Conservation (phyloP, 148 eudicot genomes). For the Camellia lanceoleosa region DNA sequence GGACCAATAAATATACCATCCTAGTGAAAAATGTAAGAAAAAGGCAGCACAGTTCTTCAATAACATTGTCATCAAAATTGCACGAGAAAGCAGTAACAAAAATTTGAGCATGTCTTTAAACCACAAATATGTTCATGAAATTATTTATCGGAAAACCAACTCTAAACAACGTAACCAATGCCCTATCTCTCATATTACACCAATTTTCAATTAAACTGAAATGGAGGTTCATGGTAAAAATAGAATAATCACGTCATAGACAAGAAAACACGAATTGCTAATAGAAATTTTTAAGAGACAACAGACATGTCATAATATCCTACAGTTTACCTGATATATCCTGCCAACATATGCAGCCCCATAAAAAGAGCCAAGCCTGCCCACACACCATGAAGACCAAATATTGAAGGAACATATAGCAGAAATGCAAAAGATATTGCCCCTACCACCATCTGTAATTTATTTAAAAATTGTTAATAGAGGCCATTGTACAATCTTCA, state of each 20-base stretch:
- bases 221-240: too few species aligned
- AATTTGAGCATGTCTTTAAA: not conserved
- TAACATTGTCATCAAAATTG: not conserved
- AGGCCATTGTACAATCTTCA: not conserved
- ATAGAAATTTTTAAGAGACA: too few species aligned
- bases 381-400: slow-evolving; percentile 93
- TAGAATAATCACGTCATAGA: too few species aligned
- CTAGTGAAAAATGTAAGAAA: not conserved
- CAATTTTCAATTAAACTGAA: too few species aligned
- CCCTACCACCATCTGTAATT: slow-evolving; percentile 64
- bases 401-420: slow-evolving; percentile 57
- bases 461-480: slow-evolving; percentile 5
- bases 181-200: too few species aligned
- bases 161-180: too few species aligned
- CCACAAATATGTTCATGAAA: too few species aligned
- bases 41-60: not conserved
- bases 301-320: too few species aligned
- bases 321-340: slow-evolving; percentile 57
- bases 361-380: slow-evolving; percentile 76
- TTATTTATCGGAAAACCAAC: too few species aligned
- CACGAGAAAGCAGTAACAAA: not conserved
- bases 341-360: slow-evolving; percentile 74
- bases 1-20: not conserved
- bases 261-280: too few species aligned
- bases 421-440: slow-evolving; percentile 67